Base-by-base conservation (phyloP, 345 rosid species). In the Euphorbia tirucalli region DNA sequence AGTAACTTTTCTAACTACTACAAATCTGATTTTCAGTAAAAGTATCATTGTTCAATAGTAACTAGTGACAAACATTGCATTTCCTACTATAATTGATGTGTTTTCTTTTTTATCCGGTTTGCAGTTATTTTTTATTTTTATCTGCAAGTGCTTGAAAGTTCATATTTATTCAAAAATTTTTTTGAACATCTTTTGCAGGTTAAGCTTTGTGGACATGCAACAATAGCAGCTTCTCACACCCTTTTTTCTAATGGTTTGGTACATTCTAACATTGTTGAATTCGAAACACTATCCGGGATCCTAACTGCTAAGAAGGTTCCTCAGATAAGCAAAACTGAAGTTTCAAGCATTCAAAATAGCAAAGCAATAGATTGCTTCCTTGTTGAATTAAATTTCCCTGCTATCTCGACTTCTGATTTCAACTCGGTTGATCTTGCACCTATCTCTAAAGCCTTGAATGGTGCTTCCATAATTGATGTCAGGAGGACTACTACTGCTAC, bases 131-230 rank as follows among this genome's bases (percentile, higher is more conserved):
- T 32, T 2, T 32, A 2, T 5, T 41, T 41, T 7, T 6, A 41
- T 41, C 46, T 41, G 46, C 46, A 41, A 4, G 6, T 41, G 1
- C 46, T 41, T 41, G 46, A 41, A 4, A 1, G 46, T 5, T 41
- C 46, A 41, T 5, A 11, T 41, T 11, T 11, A 41, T 41, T 41
- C 13, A 14, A 48, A 4, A 4, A n/a, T n/a, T n/a, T n/a, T n/a
- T n/a, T n/a, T n/a, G n/a, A n/a, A n/a, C n/a, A n/a, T n/a, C n/a
- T n/a, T n/a, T 64, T 48, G 68, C 83, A 93, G 96, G 87, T 88
- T n/a, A 31, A 78, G 5, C 89, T 94, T 9, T 89, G 98, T 55
- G 97, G 96, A 30, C 98, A 94, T 77, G 98, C 87, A 46, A 94
- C 97, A 30, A 74, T 94, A 55, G 97, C 97, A 21, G 87, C 97